Evolutionary conservation across 1,284 basidiomycete genomes (phyloP), one percentile per base, ranked within the genome.

Genomic region (Ganoderma resinaceum): DNA sequence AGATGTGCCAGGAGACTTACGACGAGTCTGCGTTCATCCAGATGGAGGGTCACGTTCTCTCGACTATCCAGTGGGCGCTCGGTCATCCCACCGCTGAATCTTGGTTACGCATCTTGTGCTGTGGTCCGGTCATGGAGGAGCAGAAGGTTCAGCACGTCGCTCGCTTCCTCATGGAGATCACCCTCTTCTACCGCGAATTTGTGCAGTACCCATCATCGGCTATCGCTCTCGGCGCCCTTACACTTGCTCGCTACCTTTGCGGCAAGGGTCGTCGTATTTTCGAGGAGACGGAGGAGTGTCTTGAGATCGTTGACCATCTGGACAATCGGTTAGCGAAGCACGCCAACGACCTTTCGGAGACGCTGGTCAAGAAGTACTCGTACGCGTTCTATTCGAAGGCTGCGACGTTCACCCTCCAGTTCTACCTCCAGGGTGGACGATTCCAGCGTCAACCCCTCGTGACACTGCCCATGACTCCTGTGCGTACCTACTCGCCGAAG

Each of bases 51-150:
- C 98, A 99, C 79, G 95, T 99, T 67, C 88, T 99, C 52, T 91
- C 92, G 35, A 99, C 98, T 26, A 97, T 99, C 74, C 93, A 95
- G 72, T 99, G 98, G 98, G 89, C 89, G 46, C 87, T 98, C 62
- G 98, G 97, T n/a, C 97, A 98, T 78, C 97, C 98, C 4, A 98
- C 98, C 1, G 95, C 97, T 12, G 98, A 99, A 81, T 93, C 95
- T 20, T 99, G 98, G 98, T 87, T 99, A 37, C 89, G 98, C 65
- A 83, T 93, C 37, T 86, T 91, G 78, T 94, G 91, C 77, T 91
- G 88, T 75, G 90, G 88, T 42, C 85, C 89, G 23, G 86, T 83
- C 77, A 80, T 90, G 71, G 97, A 98, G 81, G 95, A 97, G 67
- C 83, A 89, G 68, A 94, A 94, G 80, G 94, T 97, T 6, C 95